phyloP scores from a whole-genome alignment of 108 stramenopile genomes.

The Nitzschia palea region DNA sequence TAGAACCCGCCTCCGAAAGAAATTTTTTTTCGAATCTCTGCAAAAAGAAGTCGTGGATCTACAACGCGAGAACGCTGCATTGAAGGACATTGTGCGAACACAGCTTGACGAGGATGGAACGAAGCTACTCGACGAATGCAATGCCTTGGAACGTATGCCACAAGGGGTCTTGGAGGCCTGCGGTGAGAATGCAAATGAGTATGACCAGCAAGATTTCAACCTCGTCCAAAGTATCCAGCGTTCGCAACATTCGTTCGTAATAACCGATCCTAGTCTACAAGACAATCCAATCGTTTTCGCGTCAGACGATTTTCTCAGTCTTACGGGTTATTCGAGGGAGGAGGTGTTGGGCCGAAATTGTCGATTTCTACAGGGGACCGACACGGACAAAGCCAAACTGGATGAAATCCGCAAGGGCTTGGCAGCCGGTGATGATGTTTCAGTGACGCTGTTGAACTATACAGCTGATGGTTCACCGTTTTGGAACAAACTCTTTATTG shows the following conservation, averaged over 20 bases:
- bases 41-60: conserved; percentile 89
- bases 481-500: conserved; percentile 98
- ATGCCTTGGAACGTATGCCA: conserved; percentile 65
- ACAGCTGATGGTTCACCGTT: conserved; percentile 94
- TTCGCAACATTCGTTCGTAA: conserved; percentile 94
- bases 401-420: conserved; percentile 83
- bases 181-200: conserved; percentile 37
- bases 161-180: conserved; percentile 48
- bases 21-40: conserved; percentile 95
- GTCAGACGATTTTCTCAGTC: conserved; percentile 77
- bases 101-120: conserved; percentile 51
- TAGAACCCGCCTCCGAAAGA: conserved; percentile 95
- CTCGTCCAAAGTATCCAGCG: conserved; percentile 87
- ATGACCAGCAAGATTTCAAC: conserved; percentile 86
- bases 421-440: conserved; percentile 74
- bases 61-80: conserved; percentile 71
- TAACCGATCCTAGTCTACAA: conserved; percentile 93
- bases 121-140: conserved; percentile 58
- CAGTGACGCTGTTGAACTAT: conserved; percentile 94
- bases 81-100: conserved; percentile 76
- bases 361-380: conserved; percentile 91
- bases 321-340: conserved; percentile 93
- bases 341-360: conserved; percentile 96
- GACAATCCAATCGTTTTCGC: conserved; percentile 96
- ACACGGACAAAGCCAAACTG: conserved; percentile 86